Evolutionary conservation across 345 rosid species (phyloP), one percentile per base, ranked within the genome.

Genomic region (Hevea brasiliensis): DNA sequence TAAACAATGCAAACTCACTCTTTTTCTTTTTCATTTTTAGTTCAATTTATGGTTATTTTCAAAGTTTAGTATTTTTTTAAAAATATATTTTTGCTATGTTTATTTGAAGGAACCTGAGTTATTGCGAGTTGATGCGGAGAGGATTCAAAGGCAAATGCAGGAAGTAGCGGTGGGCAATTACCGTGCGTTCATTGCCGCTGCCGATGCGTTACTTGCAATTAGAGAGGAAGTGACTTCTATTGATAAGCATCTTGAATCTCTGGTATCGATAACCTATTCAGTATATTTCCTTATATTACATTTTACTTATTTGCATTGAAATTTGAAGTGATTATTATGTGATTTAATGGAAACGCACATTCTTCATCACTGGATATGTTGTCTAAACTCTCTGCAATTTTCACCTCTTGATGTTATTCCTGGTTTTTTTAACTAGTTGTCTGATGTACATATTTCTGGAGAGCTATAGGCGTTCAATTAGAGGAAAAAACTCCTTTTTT

Each of bases 81-180:
- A 18, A 48, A 48, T 48, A n/a, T n/a, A n/a, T 23, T 27, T 29
- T 15, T 40, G 68, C 58, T 42, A 72, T 47, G 44, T 47, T 29
- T 29, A 18, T 44, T 80, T 21, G 60, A 76, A 92, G 98, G 98
- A 95, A 68, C 98, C 99, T 58, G 98, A 95, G 87, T 86, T 92
- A 59, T 93, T 95, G 61, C 90, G 97, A 35, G 99, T 92, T 29
- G 98, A 95, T 69, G 94, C 92, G 17, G 97, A 92, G 92, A 81
- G 98, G 73, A 89, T 92, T 66, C 98, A 91, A 83, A 89, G 90
- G 88, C 96, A 95, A 83, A 95, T 91, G 99, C 99, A 91, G 82
- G 99, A 91, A 80, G 97, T 95, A 50, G 98, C 99, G 3, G 94
- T 92, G 66, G 94, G 90, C 20, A 92, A 92, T 73, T 92, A 95